phyloP scores from a whole-genome alignment of 2,329 filamentous ascomycete genomes.

The Stylonectria norvegica region DNA sequence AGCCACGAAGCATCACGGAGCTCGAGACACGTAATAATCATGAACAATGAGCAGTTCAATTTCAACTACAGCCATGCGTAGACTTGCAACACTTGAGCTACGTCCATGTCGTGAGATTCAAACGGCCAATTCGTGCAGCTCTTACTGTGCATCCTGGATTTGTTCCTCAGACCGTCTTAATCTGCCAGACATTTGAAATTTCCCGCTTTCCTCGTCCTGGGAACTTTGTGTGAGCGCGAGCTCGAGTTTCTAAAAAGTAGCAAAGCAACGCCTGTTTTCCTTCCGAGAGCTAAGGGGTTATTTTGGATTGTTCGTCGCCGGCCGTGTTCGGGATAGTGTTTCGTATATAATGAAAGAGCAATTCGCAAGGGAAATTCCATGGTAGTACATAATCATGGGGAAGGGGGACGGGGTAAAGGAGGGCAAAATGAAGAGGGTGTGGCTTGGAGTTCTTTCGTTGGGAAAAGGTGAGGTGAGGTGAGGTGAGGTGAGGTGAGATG shows the following conservation, averaged over 20 bases:
- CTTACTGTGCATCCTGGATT: too few relatives aligned
- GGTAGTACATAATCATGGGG: not conserved
- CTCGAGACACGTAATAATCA: slow-evolving; percentile 12
- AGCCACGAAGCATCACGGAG: slow-evolving; percentile 2
- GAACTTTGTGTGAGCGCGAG: not conserved
- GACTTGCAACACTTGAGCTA: too few relatives aligned
- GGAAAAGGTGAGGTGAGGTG: too few relatives aligned
- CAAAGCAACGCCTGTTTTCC: not conserved
- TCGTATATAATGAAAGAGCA: not conserved
- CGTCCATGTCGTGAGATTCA: too few relatives aligned
- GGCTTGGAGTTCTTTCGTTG: too few relatives aligned
- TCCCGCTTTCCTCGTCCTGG: slow-evolving; percentile 6
- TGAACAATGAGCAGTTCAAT: slow-evolving; percentile 4
- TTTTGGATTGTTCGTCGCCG: not conserved
- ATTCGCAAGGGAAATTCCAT: not conserved
- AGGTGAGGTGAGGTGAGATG: not conserved
- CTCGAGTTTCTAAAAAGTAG: not conserved
- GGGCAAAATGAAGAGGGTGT: too few relatives aligned
- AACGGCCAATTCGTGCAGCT: too few relatives aligned
- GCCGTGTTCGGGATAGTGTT: not conserved
- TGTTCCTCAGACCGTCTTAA: not conserved
- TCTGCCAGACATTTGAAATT: slow-evolving; percentile 23
- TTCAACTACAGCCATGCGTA: too few relatives aligned
- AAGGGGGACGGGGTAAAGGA: too few relatives aligned
- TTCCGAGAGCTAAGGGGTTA: slow-evolving; percentile 2